Evolutionary conservation across 352 stramenopile species (phyloP), one percentile per base, ranked within the genome.

Genomic region (Globisporangium iwayamae): DNA sequence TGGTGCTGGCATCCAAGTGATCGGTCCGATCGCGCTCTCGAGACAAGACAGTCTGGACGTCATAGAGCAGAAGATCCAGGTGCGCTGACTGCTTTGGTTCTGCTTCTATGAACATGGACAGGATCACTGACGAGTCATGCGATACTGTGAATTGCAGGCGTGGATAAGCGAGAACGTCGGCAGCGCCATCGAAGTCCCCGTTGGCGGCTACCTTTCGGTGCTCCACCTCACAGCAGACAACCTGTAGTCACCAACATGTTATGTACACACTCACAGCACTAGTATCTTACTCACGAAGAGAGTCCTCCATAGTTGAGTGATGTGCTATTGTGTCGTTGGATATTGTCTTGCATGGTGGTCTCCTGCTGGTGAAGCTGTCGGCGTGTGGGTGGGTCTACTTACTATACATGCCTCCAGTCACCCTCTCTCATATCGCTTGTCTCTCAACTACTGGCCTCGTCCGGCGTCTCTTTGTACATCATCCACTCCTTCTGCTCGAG

Each of bases 401-500:
- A 20, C 7, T 41, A 22, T 56, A 56, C 30, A 56, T 38, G 10
- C 7, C 7, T 39, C n/a, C 28, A 56, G 34, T 53, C 20, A 3
- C 16, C 7, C 34, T 9, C 28, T 39, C 25, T 38, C 20, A 18
- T 57, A 16, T 43, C 30, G 28, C 51, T 43, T 30, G 9, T 18
- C 3, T 28, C 34, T 18, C 50, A 39, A 14, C 30, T 4, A 11
- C 30, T 34, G 20, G 18, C 16, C 54, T 53, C 72, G 3, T 76
- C 64, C 4, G 69, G 53, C 25, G 55, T 77, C 38, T 84, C 76
- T 66, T 85, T 89, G 55, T 81, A 86, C 78, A 87, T 89, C 80
- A 89, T 87, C 73, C 78, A 83, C 60, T 89, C 80, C 54, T 86
- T 87, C 39, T 85, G 70, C 55, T 87, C 78, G 34, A 89, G 70